Conservation (phyloP, 1,284 basidiomycete genomes). For the Crepidotus sp. region DNA sequence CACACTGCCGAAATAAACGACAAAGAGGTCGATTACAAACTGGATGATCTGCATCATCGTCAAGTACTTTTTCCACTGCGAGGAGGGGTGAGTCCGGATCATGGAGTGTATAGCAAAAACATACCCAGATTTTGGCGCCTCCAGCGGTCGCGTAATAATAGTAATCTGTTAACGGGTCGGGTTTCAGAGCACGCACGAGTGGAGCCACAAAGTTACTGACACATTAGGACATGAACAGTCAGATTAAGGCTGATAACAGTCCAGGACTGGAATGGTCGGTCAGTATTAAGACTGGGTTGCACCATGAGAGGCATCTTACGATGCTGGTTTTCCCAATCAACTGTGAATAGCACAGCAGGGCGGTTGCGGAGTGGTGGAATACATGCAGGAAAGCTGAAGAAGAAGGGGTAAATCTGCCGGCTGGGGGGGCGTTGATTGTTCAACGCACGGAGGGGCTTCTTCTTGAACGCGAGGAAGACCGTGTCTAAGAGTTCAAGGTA, state of each 20-base stretch:
- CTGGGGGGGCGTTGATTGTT: slow-evolving; percentile 1
- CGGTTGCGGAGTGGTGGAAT: slow-evolving; percentile 99
- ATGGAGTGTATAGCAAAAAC: slow-evolving; percentile 2
- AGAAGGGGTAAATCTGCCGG: slow-evolving; percentile 13
- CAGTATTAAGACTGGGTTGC: slow-evolving; percentile 10
- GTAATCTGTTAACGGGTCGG: slow-evolving; percentile 56
- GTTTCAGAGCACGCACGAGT: background rate
- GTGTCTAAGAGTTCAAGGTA: slow-evolving; percentile 93
- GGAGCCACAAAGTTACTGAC: slow-evolving; percentile 38
- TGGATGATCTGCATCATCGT: slow-evolving; percentile 95
- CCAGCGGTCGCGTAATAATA: slow-evolving; percentile 97
- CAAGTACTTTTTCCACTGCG: slow-evolving; percentile 92
- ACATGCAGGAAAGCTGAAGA: slow-evolving; percentile 89
- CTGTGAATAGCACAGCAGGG: slow-evolving; percentile 89
- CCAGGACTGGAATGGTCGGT: slow-evolving; percentile 67
- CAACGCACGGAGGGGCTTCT: slow-evolving; percentile 83
- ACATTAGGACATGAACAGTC: slow-evolving; percentile 96
- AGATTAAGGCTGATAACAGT: slow-evolving; percentile 92
- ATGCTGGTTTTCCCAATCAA: slow-evolving; percentile 88
- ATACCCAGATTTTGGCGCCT: slow-evolving; percentile 90
- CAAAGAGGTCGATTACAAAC: slow-evolving; percentile 83
- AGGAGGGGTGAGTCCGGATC: slow-evolving; percentile 4
- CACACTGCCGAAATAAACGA: slow-evolving; percentile 92
- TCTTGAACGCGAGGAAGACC: slow-evolving; percentile 95
- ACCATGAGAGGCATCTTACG: slow-evolving; percentile 36